Evolutionary conservation across 2,329 filamentous ascomycete genomes (phyloP).

Genomic region (Fusarium sp.): DNA sequence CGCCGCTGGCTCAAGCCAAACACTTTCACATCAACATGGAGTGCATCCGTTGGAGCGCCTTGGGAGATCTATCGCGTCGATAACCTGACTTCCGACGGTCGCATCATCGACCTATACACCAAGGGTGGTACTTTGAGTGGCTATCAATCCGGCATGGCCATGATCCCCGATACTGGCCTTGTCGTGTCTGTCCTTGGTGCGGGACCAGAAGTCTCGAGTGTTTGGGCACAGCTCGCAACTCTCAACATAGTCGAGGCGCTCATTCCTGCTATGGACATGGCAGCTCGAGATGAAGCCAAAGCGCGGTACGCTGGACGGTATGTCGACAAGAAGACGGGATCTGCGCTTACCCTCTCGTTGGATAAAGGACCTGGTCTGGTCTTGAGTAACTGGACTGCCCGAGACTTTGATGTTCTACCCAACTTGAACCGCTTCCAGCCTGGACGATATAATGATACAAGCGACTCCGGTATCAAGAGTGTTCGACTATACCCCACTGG

Average conservation of each 20-base stretch:
- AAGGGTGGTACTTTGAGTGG: background rate
- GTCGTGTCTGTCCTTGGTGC: background rate
- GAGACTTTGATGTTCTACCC: background rate
- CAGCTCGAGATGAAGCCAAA: background rate
- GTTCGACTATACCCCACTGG: background rate
- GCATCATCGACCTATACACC: background rate
- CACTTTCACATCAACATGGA: slow-evolving; percentile 1
- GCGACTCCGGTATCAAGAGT: background rate
- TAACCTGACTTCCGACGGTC: background rate
- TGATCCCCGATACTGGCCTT: background rate
- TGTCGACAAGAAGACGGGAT: background rate
- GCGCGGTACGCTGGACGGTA: background rate
- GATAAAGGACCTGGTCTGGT: background rate
- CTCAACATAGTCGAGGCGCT: background rate
- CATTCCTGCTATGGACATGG: background rate
- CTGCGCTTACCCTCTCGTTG: background rate
- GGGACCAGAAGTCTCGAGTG: background rate
- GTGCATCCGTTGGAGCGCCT: background rate
- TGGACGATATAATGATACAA: background rate
- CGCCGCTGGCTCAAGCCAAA: background rate
- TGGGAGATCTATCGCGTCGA: slow-evolving; percentile 15
- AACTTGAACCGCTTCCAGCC: slow-evolving; percentile 8
- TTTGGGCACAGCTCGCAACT: background rate
- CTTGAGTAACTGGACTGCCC: background rate
- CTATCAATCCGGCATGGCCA: background rate